phyloP scores from a whole-genome alignment of 257 asterid species.

The Ligustrum vulgare region DNA sequence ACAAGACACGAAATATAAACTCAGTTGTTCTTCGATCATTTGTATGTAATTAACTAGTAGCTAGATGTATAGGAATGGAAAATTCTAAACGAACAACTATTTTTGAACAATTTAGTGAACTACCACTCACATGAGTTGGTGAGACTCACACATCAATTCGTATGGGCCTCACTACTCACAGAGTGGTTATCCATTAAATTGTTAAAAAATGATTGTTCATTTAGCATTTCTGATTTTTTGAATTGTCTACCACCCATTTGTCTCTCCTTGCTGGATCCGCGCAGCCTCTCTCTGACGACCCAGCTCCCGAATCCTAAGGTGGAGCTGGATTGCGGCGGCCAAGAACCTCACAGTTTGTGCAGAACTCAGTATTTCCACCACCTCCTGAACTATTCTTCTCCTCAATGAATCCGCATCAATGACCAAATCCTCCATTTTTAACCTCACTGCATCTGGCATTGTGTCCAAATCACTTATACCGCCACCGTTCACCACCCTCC shows the following conservation, averaged over 20 bases:
- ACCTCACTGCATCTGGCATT: slow-evolving; percentile 31
- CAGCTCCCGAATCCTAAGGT: slow-evolving; percentile 23
- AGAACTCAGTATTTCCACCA: slow-evolving; percentile 41
- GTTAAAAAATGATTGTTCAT: no score
- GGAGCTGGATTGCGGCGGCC: slow-evolving; percentile 39
- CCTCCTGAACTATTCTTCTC: slow-evolving; percentile 36
- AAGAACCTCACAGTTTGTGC: slow-evolving; percentile 41
- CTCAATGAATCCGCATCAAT: slow-evolving; percentile 50
- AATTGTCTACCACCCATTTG: background rate
- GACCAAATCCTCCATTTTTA: slow-evolving; percentile 32
- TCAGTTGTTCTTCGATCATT: no score
- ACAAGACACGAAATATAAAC: no score
- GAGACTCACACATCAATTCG: no score
- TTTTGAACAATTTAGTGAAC: no score
- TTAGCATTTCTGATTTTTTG: no score
- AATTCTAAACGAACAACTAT: no score
- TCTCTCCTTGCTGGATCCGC: background rate
- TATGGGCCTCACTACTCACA: no score
- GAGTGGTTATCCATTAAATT: no score
- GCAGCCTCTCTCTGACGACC: slow-evolving; percentile 30
- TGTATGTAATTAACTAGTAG: background rate
- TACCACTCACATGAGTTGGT: no score
- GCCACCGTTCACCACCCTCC: slow-evolving; percentile 15
- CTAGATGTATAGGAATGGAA: no score
- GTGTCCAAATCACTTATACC: slow-evolving; percentile 20